phyloP scores from a whole-genome alignment of 768 basidiomycete species.

The Lentinula aciculospora region DNA sequence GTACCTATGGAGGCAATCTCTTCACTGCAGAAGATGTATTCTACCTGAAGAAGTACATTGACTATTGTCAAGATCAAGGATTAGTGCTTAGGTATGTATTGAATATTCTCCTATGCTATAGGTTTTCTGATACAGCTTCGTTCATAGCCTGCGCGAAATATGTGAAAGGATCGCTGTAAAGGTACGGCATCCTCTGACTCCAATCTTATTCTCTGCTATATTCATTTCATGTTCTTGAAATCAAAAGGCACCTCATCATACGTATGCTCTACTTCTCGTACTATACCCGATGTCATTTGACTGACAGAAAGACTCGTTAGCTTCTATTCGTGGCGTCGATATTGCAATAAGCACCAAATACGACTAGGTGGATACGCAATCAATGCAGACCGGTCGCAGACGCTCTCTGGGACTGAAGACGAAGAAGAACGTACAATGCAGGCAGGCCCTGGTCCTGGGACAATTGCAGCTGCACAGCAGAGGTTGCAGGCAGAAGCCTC shows the following conservation, averaged over 20 bases:
- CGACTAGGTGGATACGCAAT: slow-evolving; percentile 82
- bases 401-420: slow-evolving; percentile 37
- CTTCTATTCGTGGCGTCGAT: slow-evolving; percentile 88
- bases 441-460: slow-evolving; percentile 32
- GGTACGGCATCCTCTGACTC: slow-evolving; percentile 29
- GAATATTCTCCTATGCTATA: background rate
- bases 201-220: slow-evolving; percentile 1
- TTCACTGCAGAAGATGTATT: slow-evolving; percentile 81
- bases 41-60: slow-evolving; percentile 85
- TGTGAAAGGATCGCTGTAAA: slow-evolving; percentile 85
- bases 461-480: slow-evolving; percentile 38
- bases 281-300: background rate
- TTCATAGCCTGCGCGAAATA: slow-evolving; percentile 65
- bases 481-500: slow-evolving; percentile 15
- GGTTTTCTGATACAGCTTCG: background rate
- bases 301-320: slow-evolving; percentile 27
- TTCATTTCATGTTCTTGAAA: slow-evolving; percentile 9
- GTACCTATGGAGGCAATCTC: slow-evolving; percentile 84
- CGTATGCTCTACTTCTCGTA: slow-evolving; percentile 39
- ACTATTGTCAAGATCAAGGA: slow-evolving; percentile 86
- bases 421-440: slow-evolving; percentile 26
- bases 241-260: slow-evolving; percentile 78
- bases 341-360: slow-evolving; percentile 91
- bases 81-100: slow-evolving; percentile 62
- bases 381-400: slow-evolving; percentile 47